These are phyloP conservation scores for Dissophora globulifera DNA, from an alignment of 192 early-diverging fungal genomes.

Conservation along the genomic window DNA sequence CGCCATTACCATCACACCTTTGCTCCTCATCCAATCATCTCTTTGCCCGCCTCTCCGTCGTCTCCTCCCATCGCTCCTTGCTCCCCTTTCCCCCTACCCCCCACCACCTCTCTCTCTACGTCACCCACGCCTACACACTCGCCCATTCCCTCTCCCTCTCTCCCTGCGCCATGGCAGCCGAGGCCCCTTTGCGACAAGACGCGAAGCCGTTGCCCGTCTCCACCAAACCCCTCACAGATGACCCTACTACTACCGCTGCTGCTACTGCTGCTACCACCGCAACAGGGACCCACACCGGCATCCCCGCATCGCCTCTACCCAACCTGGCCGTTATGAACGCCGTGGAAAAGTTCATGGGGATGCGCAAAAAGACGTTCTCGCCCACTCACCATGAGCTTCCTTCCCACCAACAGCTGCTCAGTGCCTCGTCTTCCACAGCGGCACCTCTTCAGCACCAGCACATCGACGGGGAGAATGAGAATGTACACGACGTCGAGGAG, in stretches of 20 bases:
- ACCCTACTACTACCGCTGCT: too few relatives aligned
- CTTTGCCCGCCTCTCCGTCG: background rate
- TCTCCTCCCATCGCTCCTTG: background rate
- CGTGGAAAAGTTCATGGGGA: slow-evolving; percentile 6
- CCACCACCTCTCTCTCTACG: background rate
- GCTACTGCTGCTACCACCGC: too few relatives aligned
- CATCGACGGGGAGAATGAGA: too few relatives aligned
- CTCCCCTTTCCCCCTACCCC: background rate
- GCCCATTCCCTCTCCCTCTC: too few relatives aligned
- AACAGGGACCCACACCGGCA: background rate
- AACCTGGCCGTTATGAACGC: slow-evolving; percentile 19
- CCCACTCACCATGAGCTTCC: background rate
- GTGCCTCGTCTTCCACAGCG: background rate
- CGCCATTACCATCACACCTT: background rate
- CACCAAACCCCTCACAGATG: too few relatives aligned
- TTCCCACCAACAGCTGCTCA: background rate
- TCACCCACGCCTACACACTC: background rate
- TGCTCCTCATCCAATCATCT: background rate
- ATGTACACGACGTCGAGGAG: too few relatives aligned
- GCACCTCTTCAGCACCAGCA: slow-evolving; percentile 2
- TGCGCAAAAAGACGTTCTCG: slow-evolving; percentile 10
- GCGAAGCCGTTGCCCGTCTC: background rate
- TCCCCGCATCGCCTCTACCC: background rate
- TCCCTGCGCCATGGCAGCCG: too few relatives aligned
- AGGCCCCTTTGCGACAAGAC: background rate